These are phyloP conservation scores for Fraxinus excelsior DNA, from an alignment of 257 asterid species.

Conservation along the genomic window DNA sequence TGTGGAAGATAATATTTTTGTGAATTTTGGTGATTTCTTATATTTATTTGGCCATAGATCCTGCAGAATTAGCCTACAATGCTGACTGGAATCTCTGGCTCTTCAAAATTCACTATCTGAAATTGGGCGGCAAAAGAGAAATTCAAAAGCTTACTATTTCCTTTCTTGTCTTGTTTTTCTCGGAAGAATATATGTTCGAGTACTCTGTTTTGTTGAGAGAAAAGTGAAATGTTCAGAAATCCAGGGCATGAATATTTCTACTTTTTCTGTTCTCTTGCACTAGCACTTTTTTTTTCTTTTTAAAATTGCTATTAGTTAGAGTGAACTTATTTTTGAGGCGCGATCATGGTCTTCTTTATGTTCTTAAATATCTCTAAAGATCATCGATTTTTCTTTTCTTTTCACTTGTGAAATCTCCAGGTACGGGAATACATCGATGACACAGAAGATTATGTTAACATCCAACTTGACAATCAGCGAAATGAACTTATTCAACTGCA, in stretches of 20 bases:
- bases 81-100: too few relatives aligned
- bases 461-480: conserved; percentile 90
- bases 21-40: too few relatives aligned
- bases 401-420: conserved; percentile 35
- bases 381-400: conserved; percentile 9
- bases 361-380: background rate
- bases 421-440: conserved; percentile 92
- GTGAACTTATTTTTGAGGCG: background rate
- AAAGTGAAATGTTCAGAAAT: background rate
- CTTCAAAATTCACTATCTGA: too few relatives aligned
- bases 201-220: background rate
- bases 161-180: background rate
- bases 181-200: background rate
- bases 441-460: conserved; percentile 89
- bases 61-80: background rate
- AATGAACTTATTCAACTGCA: conserved; percentile 91
- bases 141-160: background rate
- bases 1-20: too few relatives aligned
- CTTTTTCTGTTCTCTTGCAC: background rate
- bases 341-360: too few relatives aligned
- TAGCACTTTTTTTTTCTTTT: background rate
- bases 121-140: background rate
- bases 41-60: background rate
- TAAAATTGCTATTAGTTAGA: background rate
- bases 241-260: background rate